Base-by-base conservation (phyloP, 2,329 filamentous ascomycete genomes). In the Fusarium xylarioides region DNA sequence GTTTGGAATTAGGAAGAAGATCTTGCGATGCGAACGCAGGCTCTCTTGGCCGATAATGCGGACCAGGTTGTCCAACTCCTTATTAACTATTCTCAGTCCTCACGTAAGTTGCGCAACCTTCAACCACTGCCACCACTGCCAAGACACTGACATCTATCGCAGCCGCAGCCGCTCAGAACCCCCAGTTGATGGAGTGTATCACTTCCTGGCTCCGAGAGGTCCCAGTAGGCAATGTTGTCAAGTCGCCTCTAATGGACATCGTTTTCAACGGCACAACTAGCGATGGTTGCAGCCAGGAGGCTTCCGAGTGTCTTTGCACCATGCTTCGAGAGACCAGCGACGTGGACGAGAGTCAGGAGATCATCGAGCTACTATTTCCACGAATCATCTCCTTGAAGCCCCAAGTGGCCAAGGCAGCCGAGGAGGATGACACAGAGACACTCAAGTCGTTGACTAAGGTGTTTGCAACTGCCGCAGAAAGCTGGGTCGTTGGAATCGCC, bases 131-230 rank as follows among this genome's bases (percentile, higher is more conserved):
- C 15, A 5, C 16, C 10, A 15, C 18, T 11, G 55, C 18, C 30
- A 47, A 35, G 19, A 55, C 44, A 61, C 78, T 81, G 68, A 79
- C 59, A 42, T 16, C 23, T 16, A 62, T 42, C 50, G 18, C 78
- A 95, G 94, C 88, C 56, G 85, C 90, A 53, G 95, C 95, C 30
- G 89, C 94, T 14, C 92, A 91, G 71, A 97, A 98, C 79, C 95
- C 95, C 5, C 93, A 95, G 78, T 88, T 99, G 53, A 91, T 98
- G 81, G 94, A 98, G 78, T 98, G 96, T 81, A 95, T 98, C 76
- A 97, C 95, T 37, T 98, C 96, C 7, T 99, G 96, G 96, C 89
- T 98, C 75, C 91, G 95, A 76, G 96, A 99, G 83, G 94, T 99
- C 11, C 94, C 95, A 1, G 89, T 97, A 53, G 88, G 88, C 72